phyloP scores from a whole-genome alignment of 1,284 basidiomycete genomes.

The Ustilago hordei region DNA sequence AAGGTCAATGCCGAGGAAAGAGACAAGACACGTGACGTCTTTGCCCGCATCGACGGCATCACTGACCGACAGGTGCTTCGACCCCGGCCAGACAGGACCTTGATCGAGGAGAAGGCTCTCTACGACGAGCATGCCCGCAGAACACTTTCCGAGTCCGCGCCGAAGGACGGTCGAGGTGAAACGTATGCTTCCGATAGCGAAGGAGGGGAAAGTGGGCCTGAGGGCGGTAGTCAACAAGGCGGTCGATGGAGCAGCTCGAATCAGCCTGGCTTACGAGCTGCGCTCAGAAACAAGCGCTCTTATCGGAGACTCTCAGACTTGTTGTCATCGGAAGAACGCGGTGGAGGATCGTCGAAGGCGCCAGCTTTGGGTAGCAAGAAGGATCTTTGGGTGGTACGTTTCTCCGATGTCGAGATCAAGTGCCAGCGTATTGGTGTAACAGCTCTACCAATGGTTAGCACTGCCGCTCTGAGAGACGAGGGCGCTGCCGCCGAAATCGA shows the following conservation, averaged over 20 bases:
- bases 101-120: slow-evolving; percentile 83
- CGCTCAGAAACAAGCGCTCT: slow-evolving; percentile 60
- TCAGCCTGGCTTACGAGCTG: slow-evolving; percentile 43
- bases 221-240: slow-evolving; percentile 14
- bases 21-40: slow-evolving; percentile 90
- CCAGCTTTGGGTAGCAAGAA: slow-evolving; percentile 72
- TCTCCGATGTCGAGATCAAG: slow-evolving; percentile 92
- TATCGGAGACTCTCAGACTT: slow-evolving; percentile 62
- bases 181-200: slow-evolving; percentile 40
- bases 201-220: slow-evolving; percentile 29
- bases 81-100: slow-evolving; percentile 85
- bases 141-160: slow-evolving; percentile 62
- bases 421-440: slow-evolving; percentile 92
- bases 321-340: slow-evolving; percentile 31
- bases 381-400: slow-evolving; percentile 92
- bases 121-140: slow-evolving; percentile 58
- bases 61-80: slow-evolving; percentile 75
- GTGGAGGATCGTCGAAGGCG: slow-evolving; percentile 44
- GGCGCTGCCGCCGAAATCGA: slow-evolving; percentile 10
- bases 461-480: slow-evolving; percentile 66
- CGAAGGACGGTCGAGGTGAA: slow-evolving; percentile 28
- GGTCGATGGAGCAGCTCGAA: slow-evolving; percentile 22
- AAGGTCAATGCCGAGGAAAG: slow-evolving; percentile 95
- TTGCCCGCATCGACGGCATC: slow-evolving; percentile 93
- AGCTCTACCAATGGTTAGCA: slow-evolving; percentile 81